A percentile compares a stretch with the other conserved stretches of the same genome.
phyloP scores from a whole-genome alignment of 2,329 filamentous ascomycete genomes.

The Cladosporium halotolerans region DNA sequence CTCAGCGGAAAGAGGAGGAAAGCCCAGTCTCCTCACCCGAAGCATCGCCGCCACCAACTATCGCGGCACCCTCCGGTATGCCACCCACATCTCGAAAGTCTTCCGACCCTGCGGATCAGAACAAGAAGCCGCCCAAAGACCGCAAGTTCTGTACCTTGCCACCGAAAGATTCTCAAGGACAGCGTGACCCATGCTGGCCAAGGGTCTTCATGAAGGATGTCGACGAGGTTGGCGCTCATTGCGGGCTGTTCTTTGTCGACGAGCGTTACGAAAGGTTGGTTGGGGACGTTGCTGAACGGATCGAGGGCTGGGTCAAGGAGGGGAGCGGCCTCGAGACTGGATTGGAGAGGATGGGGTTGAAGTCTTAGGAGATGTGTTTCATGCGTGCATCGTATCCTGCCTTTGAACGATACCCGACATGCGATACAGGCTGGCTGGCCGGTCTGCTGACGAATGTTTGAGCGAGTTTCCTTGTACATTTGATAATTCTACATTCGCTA shows the following conservation, averaged over 20 bases:
- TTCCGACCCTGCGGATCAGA: slow-evolving; percentile 8
- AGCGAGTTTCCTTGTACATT: slow-evolving; percentile 5
- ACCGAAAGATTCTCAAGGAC: slow-evolving; percentile 49
- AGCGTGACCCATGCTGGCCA: slow-evolving; percentile 66
- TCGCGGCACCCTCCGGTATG: background rate
- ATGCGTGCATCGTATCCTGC: background rate
- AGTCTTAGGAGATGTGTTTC: background rate
- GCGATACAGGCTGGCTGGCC: slow-evolving; percentile 1
- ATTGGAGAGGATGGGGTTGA: slow-evolving; percentile 6
- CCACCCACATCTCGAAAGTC: background rate
- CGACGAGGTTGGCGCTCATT: slow-evolving; percentile 81
- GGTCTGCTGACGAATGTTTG: background rate
- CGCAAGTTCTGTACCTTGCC: slow-evolving; percentile 76
- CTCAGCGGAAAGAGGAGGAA: background rate
- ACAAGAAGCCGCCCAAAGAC: slow-evolving; percentile 44
- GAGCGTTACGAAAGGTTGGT: slow-evolving; percentile 38
- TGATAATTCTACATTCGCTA: slow-evolving; percentile 4
- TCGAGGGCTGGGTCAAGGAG: slow-evolving; percentile 30
- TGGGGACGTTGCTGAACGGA: slow-evolving; percentile 31
- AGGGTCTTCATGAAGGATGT: slow-evolving; percentile 74
- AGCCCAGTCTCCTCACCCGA: background rate
- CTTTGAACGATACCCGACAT: slow-evolving; percentile 1
- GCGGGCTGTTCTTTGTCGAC: slow-evolving; percentile 68
- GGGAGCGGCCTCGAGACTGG: slow-evolving; percentile 14
- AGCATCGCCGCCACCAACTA: background rate